Evolutionary conservation across 345 rosid genomes (phyloP), one percentile per base, ranked within the genome.

Genomic region (Ceriops tagal): DNA sequence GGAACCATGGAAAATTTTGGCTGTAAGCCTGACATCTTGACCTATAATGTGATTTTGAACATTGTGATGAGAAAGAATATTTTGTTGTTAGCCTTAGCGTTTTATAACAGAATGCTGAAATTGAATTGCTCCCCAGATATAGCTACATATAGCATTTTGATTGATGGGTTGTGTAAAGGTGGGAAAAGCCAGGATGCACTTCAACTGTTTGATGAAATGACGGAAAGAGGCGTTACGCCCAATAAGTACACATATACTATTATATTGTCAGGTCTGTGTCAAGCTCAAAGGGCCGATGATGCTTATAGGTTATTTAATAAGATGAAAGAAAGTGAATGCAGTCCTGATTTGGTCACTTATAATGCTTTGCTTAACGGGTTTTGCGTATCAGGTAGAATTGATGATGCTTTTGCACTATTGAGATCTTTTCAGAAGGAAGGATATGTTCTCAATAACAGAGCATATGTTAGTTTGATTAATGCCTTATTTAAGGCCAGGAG

Each of bases 341-440:
- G 53, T 35, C 96, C 93, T 28, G 96, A 87, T 86, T 71, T 53
- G 2, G 83, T 75, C n/a, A 71, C 89, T 49, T 84, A 72, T 64
- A 85, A 86, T 82, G 87, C 88, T 69, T 76, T 93, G 92, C 84
- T 93, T 72, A 78, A 85, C 78, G 99, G 99, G 65, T 93, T 85
- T 66, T 89, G 89, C 75, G 80, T 82, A 74, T 79, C 77, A 43
- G 92, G 89, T 51, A 74, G 86, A 74, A 70, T 92, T 46, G 89
- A 81, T 62, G 92, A 88, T 69, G 92, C 89, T 71, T 78, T 88
- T 51, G 79, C 77, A 21, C 79, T 84, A 56, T 73, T 89, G 74
- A 70, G 65, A 24, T 55, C 68, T 20, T 90, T 95, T 47, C 68
- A 71, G 86, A 75, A 71, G 57, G 93, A 87, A 37, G 93, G 92